Evolutionary conservation across 2,329 filamentous ascomycete genomes (phyloP), one percentile per base, ranked within the genome.

Genomic region (Fusarium oxysporum): DNA sequence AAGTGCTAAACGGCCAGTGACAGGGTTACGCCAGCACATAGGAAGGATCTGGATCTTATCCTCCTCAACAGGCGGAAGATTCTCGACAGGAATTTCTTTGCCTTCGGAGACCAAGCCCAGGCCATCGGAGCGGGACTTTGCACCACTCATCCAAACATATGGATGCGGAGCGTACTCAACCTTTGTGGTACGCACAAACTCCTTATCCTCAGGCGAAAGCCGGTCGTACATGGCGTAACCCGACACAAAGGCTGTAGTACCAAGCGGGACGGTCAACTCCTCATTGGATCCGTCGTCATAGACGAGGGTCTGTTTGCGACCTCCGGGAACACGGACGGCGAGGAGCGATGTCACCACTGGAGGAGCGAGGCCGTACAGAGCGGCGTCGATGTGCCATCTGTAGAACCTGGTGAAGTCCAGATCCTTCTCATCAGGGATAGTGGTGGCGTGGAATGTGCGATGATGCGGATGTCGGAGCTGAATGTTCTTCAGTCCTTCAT

Each of bases 321-420:
- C 91, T 25, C 86, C 85, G 0, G 93, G 93, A 0, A 95, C 92
- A 43, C 86, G 85, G n/a, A 94, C 92, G 0, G 93, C 93, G 63
- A 95, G 85, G 30, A 95, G 86, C 3, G 90, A 91, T 0, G 93
- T 95, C 7, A 91, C 92, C 32, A 91, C 86, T 4, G 93, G 92
- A 6, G 93, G 92, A n/a, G 92, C 89, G 11, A 94, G 86, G 23
- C 89, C 91, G 78, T 95, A 95, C 10, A 95, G 83, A 3, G 92
- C 92, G 7, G 93, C 92, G 77, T 95, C 92, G 60, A 95, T 94
- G 80, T 95, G 92, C 92, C 93, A 95, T 66, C 92, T 86, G 82
- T 93, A 95, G 82, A 94, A 91, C 83, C 83, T 84, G 7, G 87
- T 88, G 66, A 78, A 85, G 74, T 82, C 82, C 25, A 86, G 80